Evolutionary conservation across 768 basidiomycete genomes (phyloP).

Genomic region (Lanmaoa rubissima): DNA sequence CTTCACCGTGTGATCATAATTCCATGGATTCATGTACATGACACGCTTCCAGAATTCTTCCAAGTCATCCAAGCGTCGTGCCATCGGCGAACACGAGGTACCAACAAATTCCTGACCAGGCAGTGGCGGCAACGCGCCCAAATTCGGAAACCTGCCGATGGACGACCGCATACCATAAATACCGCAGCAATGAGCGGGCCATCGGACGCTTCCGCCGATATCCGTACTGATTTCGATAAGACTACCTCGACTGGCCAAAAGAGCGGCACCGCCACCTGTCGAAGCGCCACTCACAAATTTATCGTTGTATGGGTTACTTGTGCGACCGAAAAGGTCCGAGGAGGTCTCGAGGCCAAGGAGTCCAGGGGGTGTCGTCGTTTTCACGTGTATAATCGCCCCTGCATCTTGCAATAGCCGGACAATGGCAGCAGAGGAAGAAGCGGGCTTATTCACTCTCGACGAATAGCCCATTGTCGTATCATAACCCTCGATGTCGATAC

Average conservation of each 20-base stretch:
- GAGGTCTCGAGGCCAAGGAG: conserved; percentile 39
- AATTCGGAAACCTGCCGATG: conserved; percentile 37
- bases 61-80: conserved; percentile 41
- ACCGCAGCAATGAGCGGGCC: conserved; percentile 49
- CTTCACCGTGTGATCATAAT: conserved; percentile 42
- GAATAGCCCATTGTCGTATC: conserved; percentile 48
- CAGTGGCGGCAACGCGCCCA: conserved; percentile 30
- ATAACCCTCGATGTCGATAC: conserved; percentile 42
- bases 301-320: conserved; percentile 47
- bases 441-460: conserved; percentile 35
- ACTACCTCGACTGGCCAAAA: conserved; percentile 44
- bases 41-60: conserved; percentile 44
- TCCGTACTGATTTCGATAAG: conserved; percentile 49
- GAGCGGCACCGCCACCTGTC: conserved; percentile 50
- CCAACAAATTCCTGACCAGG: conserved; percentile 41
- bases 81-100: conserved; percentile 40
- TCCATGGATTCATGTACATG: conserved; percentile 41
- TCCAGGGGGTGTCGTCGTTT: conserved; percentile 45
- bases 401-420: conserved; percentile 41
- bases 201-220: conserved; percentile 48
- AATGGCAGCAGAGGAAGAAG: conserved; percentile 35
- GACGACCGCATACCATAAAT: conserved; percentile 43
- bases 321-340: conserved; percentile 47
- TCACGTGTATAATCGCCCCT: conserved; percentile 41
- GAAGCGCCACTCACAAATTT: conserved; percentile 45